Evolutionary conservation across 1,139 yeast genomes (phyloP).

Genomic region (Yamadazyma sp.): DNA sequence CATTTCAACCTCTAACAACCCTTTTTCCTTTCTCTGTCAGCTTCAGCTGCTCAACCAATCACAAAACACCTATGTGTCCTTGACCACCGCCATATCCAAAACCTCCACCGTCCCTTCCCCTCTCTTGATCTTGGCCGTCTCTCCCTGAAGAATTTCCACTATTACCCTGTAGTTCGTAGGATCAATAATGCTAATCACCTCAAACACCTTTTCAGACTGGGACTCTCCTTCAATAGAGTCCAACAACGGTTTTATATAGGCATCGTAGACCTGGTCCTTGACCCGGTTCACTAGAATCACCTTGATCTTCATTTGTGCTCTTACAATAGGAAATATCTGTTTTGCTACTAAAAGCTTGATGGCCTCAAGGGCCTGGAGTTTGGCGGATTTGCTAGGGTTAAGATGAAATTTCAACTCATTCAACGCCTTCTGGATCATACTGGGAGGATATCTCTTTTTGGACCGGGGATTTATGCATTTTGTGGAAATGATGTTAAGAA

Average conservation of each 20-base stretch:
- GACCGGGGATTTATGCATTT: slow-evolving; percentile 90
- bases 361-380: slow-evolving; percentile 89
- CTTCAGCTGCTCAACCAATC: too few relatives aligned
- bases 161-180: slow-evolving; percentile 80
- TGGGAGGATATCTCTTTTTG: slow-evolving; percentile 88
- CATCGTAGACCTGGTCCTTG: slow-evolving; percentile 44
- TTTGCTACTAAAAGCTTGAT: slow-evolving; percentile 72
- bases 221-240: slow-evolving; percentile 57
- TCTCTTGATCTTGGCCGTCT: slow-evolving; percentile 44
- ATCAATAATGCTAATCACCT: slow-evolving; percentile 73
- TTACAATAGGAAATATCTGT: slow-evolving; percentile 87
- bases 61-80: slow-evolving; percentile 43
- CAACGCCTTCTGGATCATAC: slow-evolving; percentile 88
- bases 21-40: too few relatives aligned
- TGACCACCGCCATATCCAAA: slow-evolving; percentile 84
- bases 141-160: slow-evolving; percentile 60
- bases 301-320: slow-evolving; percentile 91
- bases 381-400: slow-evolving; percentile 76
- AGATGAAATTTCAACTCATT: slow-evolving; percentile 79
- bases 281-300: slow-evolving; percentile 53
- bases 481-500: slow-evolving; percentile 78
- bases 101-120: slow-evolving; percentile 77
- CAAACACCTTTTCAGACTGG: slow-evolving; percentile 48
- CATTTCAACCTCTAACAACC: too few relatives aligned
- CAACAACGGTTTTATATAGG: slow-evolving; percentile 50